These are phyloP conservation scores for Tuber microsphaerosporum DNA, from an alignment of 495 filamentous ascomycete genomes.

Conservation along the genomic window DNA sequence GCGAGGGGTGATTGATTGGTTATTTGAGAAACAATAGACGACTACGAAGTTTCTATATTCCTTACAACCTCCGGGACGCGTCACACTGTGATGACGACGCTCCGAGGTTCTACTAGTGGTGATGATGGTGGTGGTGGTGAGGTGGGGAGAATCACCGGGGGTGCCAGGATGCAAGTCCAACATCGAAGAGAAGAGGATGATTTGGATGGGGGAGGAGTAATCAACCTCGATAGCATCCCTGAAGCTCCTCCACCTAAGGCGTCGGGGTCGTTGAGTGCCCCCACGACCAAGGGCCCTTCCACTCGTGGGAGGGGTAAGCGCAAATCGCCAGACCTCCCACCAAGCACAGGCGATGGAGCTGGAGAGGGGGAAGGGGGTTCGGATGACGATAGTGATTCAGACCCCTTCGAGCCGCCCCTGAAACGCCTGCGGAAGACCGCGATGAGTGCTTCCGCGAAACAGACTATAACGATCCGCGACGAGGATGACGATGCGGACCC, in stretches of 20 bases:
- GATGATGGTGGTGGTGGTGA: not conserved
- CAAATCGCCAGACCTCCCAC: conserved; percentile 13
- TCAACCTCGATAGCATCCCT: conserved; percentile 40
- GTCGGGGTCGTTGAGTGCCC: not conserved
- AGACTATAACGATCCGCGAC: conserved; percentile 25
- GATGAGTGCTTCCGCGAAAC: not conserved
- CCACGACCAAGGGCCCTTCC: conserved; percentile 8
- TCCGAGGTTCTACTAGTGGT: conserved; percentile 46
- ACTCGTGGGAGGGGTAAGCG: conserved; percentile 13
- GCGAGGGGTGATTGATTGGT: conserved; percentile 5
- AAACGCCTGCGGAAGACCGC: conserved; percentile 49
- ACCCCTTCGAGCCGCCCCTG: conserved; percentile 39
- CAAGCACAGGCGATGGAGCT: conserved; percentile 17
- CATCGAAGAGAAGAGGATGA: conserved; percentile 43
- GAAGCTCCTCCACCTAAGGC: conserved; percentile 4
- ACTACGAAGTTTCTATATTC: conserved; percentile 91
- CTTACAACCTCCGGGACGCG: conserved; percentile 80
- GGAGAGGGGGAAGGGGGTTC: conserved; percentile 34
- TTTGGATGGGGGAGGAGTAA: conserved; percentile 45
- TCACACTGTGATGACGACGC: conserved; percentile 73
- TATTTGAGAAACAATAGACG: conserved; percentile 52
- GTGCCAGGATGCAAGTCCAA: conserved; percentile 50
- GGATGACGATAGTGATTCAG: conserved; percentile 18
- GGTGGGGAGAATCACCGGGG: conserved; percentile 48
- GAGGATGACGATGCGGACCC: conserved; percentile 27